Percentiles rank a stretch among this genome's conserved stretches.
These are phyloP conservation scores for Tetrahymena borealis DNA, from an alignment of 73 alveolate species.

Conservation along the genomic window DNA sequence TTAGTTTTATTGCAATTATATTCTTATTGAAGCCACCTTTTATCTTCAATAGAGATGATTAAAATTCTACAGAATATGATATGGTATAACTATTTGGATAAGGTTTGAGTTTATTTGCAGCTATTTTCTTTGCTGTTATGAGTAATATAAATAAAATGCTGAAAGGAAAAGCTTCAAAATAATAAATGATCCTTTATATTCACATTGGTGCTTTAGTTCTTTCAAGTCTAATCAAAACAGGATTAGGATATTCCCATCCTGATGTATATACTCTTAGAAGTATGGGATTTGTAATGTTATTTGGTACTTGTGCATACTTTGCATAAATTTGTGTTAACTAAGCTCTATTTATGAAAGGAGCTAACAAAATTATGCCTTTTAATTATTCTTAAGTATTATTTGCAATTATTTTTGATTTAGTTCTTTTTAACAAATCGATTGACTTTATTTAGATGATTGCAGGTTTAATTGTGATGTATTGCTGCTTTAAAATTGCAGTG, in stretches of 20 bases:
- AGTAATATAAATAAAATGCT: not conserved
- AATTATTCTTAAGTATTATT: not conserved
- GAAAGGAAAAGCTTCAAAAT: not conserved
- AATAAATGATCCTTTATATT: not conserved
- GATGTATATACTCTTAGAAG: not conserved
- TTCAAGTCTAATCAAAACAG: not conserved
- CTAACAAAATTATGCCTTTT: not conserved
- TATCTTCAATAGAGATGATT: not conserved
- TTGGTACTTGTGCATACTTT: not conserved
- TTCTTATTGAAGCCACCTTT: not conserved
- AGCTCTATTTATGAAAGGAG: not conserved
- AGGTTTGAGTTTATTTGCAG: not conserved
- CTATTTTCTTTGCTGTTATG: not conserved
- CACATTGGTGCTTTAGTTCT: not conserved
- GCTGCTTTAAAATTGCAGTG: not conserved
- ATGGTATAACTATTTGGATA: not conserved
- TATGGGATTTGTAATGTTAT: not conserved
- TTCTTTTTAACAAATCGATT: not conserved
- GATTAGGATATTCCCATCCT: not conserved
- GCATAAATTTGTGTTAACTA: not conserved
- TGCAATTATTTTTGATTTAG: not conserved
- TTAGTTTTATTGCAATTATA: not conserved
- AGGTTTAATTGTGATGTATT: not conserved
- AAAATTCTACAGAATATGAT: not conserved
- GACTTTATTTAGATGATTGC: not conserved